These are phyloP conservation scores for Raddia guianensis DNA, from an alignment of 176 grass and related monocot genomes.

Conservation along the genomic window DNA sequence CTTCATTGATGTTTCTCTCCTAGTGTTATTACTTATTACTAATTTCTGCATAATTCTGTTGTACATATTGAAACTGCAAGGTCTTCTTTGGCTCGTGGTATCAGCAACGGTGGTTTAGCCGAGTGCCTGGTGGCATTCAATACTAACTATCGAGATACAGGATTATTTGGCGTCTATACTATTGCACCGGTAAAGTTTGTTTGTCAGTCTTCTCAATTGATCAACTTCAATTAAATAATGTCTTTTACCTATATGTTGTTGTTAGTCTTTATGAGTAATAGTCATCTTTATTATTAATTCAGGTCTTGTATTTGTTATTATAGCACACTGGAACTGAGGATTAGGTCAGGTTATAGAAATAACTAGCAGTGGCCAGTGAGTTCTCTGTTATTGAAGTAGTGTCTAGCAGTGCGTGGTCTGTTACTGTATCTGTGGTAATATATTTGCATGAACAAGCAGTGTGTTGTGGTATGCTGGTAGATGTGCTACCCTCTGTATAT, in stretches of 20 bases:
- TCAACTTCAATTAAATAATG: constrained; percentile 3
- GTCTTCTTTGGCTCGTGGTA: constrained; percentile 84
- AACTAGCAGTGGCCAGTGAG: background rate
- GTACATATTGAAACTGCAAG: constrained; percentile 54
- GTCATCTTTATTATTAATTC: constrained; percentile 8
- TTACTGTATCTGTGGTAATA: constrained; percentile 5
- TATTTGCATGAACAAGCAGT: constrained; percentile 12
- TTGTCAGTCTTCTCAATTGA: constrained; percentile 36
- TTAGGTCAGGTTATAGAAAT: constrained; percentile 2
- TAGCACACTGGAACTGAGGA: background rate
- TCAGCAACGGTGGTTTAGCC: constrained; percentile 75
- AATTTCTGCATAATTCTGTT: constrained; percentile 32
- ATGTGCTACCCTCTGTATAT: constrained; percentile 15
- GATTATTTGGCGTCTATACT: constrained; percentile 88
- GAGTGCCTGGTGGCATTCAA: constrained; percentile 91
- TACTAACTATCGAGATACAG: constrained; percentile 91
- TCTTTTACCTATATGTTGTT: constrained; percentile 13
- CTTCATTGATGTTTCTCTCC: constrained; percentile 3
- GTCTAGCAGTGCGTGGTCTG: background rate
- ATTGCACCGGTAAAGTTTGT: constrained; percentile 60
- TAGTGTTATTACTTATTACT: background rate
- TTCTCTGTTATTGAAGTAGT: background rate
- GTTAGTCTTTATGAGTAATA: background rate
- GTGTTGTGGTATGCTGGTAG: background rate
- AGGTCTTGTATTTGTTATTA: background rate